Evolutionary conservation across 2,329 filamentous ascomycete genomes (phyloP), one percentile per base, ranked within the genome.

Genomic region (Colletotrichum somersetense): DNA sequence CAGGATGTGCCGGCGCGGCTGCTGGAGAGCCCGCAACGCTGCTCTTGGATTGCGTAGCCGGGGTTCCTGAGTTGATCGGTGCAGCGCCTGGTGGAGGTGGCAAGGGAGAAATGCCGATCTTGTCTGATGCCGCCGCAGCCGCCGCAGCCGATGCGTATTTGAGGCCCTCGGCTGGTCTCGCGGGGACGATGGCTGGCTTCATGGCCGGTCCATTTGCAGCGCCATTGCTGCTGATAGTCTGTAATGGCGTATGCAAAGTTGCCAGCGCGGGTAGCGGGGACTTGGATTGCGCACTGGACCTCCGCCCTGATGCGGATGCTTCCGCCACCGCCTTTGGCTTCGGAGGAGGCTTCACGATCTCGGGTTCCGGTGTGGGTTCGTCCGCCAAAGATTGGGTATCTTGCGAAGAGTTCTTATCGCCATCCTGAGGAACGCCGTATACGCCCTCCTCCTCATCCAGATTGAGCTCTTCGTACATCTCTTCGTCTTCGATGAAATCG

Each of bases 111-210:
- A 99, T 98, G 35, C 96, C 96, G 40, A 98, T 94, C 83, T 86
- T 89, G 76, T 97, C 95, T 80, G 91, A 95, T 57, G 95, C 94
- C 1, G 96, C 96, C 0, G 96, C 96, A 0, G 96, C 96, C 0
- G 96, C 96, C 0, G 96, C 96, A 0, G 96, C 96, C 48, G 96
- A 98, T 56, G 96, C 96, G 80, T 99, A 99, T 83, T 98, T 98
- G 75, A 99, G 86, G 1, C 93, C 94, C 81, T 98, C 96, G 59
- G 94, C 93, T 8, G 93, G 91, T 80, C 96, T 90, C 71, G 93
- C 91, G 1, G 96, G 96, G 77, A 95, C 84, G 23, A 94, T 91
- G 23, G 96, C 96, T 16, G 96, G 96, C 85, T 98, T 99, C 96
- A 98, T 98, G 65, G 87, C 85, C 65, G 86, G 87, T 65, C 86